Evolutionary conservation across 2,329 filamentous ascomycete genomes (phyloP).

Genomic region (Xylariomycetidae sp.): DNA sequence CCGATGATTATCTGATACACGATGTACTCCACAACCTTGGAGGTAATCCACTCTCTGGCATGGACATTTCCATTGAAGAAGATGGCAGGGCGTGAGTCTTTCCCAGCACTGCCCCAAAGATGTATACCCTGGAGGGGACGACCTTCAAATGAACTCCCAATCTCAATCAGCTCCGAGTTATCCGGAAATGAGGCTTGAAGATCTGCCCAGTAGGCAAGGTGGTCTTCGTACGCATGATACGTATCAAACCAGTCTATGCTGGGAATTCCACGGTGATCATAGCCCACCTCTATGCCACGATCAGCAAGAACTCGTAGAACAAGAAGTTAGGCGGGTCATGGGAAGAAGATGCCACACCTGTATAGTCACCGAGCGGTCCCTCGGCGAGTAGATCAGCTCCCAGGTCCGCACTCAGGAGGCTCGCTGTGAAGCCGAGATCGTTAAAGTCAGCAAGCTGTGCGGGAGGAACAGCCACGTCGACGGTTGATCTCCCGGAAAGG

Average conservation of each 20-base stretch:
- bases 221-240: slow-evolving; percentile 50
- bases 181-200: slow-evolving; percentile 39
- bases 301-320: slow-evolving; percentile 3
- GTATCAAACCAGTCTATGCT: slow-evolving; percentile 44
- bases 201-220: slow-evolving; percentile 43
- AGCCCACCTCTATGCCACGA: slow-evolving; percentile 6
- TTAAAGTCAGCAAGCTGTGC: slow-evolving; percentile 22
- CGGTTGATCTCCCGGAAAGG: slow-evolving; percentile 3
- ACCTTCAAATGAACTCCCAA: slow-evolving; percentile 41
- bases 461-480: slow-evolving; percentile 30
- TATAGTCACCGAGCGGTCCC: slow-evolving; percentile 14
- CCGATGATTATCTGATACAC: slow-evolving; percentile 41
- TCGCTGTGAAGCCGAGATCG: slow-evolving; percentile 16
- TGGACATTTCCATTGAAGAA: slow-evolving; percentile 50
- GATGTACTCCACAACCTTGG: slow-evolving; percentile 45
- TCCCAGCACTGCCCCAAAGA: slow-evolving; percentile 43
- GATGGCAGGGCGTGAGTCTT: slow-evolving; percentile 42
- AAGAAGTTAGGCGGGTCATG: not conserved
- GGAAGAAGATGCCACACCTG: slow-evolving; percentile 6
- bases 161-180: slow-evolving; percentile 43
- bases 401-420: slow-evolving; percentile 22
- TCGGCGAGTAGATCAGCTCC: slow-evolving; percentile 25
- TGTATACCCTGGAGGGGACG: slow-evolving; percentile 56
- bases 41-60: slow-evolving; percentile 51
- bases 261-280: slow-evolving; percentile 14